Base-by-base conservation (phyloP, 345 rosid species). In the Gossypium longicalyx region DNA sequence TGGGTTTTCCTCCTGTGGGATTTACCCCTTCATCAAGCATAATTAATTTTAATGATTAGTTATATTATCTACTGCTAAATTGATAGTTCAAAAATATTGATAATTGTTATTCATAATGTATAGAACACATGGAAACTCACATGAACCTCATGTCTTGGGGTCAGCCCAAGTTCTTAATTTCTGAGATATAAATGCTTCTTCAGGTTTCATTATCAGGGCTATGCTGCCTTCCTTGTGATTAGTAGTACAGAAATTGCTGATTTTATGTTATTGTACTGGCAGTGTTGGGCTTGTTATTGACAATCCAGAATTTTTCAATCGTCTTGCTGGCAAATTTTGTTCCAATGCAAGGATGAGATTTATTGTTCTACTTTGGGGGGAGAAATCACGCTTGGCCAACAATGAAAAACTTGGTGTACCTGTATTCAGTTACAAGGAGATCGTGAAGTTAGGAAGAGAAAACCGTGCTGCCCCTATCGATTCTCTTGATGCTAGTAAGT, bases 241-340 rank as follows among this genome's bases (percentile, higher is more conserved):
- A 4, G 45, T 27, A 57, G 57, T 68, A 27, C 34, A 53, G 34
- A 71, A 67, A 51, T 68, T 56, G 43, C 53, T 84, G 77, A 76
- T 84, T 75, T 72, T 58, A 57, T 20, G 67, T 78, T 70, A 4
- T 65, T 53, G 65, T 78, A 76, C 67, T 78, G 75, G 77, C 94
- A 94, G 98, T 82, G 93, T 91, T 78, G 98, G 89, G 73, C 88
- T 94, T 79, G 96, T 84, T 73, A 90, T 94, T 77, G 98, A 94
- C 78, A 86, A 82, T 80, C 94, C 98, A 77, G 91, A 92, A 76
- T 83, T 94, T 78, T 91, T 82, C 90, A 91, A 89, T 86, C 91
- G 85, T 58, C 85, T 94, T 70, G 82, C 88, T 23, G 88, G 85
- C 78, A 74, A 80, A 54, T 86, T 94, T 83, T 74, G 60, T 80